A percentile compares a stretch with the other conserved stretches of the same genome.
These are phyloP conservation scores for Phellopilus nigrolimitatus DNA, from an alignment of 1,284 basidiomycete species.

Conservation along the genomic window DNA sequence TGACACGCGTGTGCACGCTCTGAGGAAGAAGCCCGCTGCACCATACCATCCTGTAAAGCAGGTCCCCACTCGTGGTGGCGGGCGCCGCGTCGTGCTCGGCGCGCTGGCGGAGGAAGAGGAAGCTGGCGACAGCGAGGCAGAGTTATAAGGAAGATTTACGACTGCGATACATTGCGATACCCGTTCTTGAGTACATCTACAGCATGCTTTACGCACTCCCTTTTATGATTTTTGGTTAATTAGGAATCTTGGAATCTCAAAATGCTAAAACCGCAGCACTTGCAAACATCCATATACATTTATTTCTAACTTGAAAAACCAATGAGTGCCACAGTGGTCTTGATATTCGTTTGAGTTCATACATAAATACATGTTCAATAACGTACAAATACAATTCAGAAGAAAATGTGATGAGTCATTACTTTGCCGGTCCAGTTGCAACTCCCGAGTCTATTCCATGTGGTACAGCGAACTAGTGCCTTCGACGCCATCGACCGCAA, in stretches of 20 bases:
- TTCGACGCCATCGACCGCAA: conserved; percentile 33
- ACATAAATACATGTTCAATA: too few species aligned
- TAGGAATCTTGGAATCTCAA: not conserved
- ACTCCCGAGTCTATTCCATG: not conserved
- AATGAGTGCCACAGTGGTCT: too few species aligned
- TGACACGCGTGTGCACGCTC: not conserved
- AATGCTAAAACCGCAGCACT: not conserved
- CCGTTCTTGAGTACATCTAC: not conserved
- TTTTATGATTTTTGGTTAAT: not conserved
- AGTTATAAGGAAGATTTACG: conserved; percentile 6
- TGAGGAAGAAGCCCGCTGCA: not conserved
- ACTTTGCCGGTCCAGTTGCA: not conserved
- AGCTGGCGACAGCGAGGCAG: conserved; percentile 7
- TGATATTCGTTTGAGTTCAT: too few species aligned
- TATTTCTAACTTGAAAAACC: not conserved
- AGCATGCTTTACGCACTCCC: too few species aligned
- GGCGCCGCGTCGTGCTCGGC: not conserved
- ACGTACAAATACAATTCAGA: not conserved
- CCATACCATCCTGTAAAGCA: not conserved
- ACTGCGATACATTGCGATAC: conserved; percentile 9
- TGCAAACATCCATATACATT: not conserved
- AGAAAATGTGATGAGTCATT: not conserved
- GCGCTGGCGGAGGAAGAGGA: not conserved
- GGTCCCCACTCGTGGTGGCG: not conserved
- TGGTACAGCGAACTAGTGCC: not conserved